These are phyloP conservation scores for Stephania cephalantha DNA, from an alignment of 164 flowering plant species.

Conservation along the genomic window DNA sequence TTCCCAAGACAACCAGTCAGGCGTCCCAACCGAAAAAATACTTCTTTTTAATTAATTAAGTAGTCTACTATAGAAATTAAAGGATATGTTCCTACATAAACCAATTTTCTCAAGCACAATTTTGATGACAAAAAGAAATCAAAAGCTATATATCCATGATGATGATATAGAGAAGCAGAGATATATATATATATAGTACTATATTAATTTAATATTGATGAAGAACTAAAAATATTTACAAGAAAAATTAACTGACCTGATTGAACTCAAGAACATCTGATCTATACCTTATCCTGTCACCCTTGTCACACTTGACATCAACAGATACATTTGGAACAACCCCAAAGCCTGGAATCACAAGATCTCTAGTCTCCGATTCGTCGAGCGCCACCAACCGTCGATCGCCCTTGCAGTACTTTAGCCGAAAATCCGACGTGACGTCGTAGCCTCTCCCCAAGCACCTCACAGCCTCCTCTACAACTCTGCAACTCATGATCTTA, in stretches of 20 bases:
- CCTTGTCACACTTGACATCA: constrained; percentile 77
- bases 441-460: constrained; percentile 85
- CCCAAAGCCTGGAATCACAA: constrained; percentile 52
- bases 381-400: constrained; percentile 46
- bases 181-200: neutral
- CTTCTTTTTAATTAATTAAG: too few relatives aligned
- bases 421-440: constrained; percentile 64
- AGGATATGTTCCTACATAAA: too few relatives aligned
- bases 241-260: constrained; percentile 33
- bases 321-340: constrained; percentile 32
- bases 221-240: too few relatives aligned
- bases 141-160: too few relatives aligned
- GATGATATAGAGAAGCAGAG: neutral
- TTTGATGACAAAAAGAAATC: too few relatives aligned
- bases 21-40: too few relatives aligned
- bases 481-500: neutral
- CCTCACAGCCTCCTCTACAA: constrained; percentile 39
- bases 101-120: too few relatives aligned
- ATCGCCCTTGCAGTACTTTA: constrained; percentile 69
- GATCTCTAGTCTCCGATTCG: constrained; percentile 34
- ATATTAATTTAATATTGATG: too few relatives aligned
- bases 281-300: constrained; percentile 61
- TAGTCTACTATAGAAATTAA: too few relatives aligned
- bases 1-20: too few relatives aligned
- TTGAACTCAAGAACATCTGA: constrained; percentile 70